phyloP scores from a whole-genome alignment of 2,329 filamentous ascomycete species.

The Alternaria panax region DNA sequence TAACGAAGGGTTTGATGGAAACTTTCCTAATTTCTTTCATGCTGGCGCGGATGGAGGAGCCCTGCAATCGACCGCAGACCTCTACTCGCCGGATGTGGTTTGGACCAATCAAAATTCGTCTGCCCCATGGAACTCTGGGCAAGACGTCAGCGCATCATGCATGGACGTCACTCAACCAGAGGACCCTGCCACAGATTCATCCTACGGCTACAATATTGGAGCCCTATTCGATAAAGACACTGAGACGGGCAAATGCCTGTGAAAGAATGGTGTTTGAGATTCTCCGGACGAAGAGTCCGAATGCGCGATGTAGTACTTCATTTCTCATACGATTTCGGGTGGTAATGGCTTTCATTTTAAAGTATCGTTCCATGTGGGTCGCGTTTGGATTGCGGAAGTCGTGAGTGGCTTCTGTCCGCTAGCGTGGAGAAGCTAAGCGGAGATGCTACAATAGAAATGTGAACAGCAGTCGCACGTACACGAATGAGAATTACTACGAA shows the following conservation, averaged over 20 bases:
- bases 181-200: not conserved
- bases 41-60: not conserved
- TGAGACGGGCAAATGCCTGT: not conserved
- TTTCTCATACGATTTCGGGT: not conserved
- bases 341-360: not conserved
- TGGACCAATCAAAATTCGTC: not conserved
- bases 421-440: not conserved
- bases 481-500: too few relatives aligned
- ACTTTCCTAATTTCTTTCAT: not conserved
- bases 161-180: not conserved
- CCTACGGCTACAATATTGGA: not conserved
- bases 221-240: not conserved
- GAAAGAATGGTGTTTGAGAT: not conserved
- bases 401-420: not conserved
- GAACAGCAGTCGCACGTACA: not conserved
- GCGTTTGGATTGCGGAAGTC: not conserved
- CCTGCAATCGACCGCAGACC: not conserved
- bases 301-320: accelerated
- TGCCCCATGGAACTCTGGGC: not conserved
- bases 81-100: not conserved
- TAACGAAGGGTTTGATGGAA: not conserved
- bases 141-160: not conserved
- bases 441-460: not conserved
- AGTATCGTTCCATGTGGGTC: not conserved
- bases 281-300: not conserved